Base-by-base conservation (phyloP, 352 stramenopile genomes). In the Halophytophthora batemanensis region DNA sequence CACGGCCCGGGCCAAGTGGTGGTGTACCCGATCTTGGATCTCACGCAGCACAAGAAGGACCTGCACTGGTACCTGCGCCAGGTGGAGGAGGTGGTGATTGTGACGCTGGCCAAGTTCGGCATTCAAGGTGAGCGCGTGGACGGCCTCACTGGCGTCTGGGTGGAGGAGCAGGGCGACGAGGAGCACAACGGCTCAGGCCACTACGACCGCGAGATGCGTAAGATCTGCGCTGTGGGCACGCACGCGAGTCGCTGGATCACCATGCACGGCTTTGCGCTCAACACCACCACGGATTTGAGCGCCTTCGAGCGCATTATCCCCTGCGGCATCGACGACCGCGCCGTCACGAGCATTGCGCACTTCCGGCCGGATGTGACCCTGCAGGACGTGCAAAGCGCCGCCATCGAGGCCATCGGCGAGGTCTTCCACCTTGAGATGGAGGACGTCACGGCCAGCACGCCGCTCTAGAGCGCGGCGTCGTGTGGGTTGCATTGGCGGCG, bases 1-100 rank as follows among this genome's bases (percentile, higher is more conserved):
- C 97, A 99, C 62, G 97, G 96, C 4, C 97, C 97, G 1, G 96
- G 95, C 18, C 97, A 99, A 59, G 67, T 99, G 10, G 96, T 99
- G 0, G 86, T 96, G 25, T 99, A 99, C 76, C 97, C 97, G 25
- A 90, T 99, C 22, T 68, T 99, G 35, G 90, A 99, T 66, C 81
- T 99, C 28, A 86, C 84, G 44, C 71, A 88, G 33, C 91, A 97
- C 71, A 94, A 95, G 71, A 86, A 96, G 58, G 97, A 99, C 77
- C 65, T 99, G 55, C 96, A 98, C 65, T 99, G 96, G 96, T 99
- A 98, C 68, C 66, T 99, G 22, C 83, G 93, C 28, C 77, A 90
- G 42, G 81, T 99, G 15, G 96, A 99, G 71, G 87, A 99, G 61
- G 88, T 98, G 19, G 81, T 98, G 19, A 98, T 99, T 57, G 61